Base-by-base conservation (phyloP, 2,329 filamentous ascomycete species). In the Helminthosporium solani region DNA sequence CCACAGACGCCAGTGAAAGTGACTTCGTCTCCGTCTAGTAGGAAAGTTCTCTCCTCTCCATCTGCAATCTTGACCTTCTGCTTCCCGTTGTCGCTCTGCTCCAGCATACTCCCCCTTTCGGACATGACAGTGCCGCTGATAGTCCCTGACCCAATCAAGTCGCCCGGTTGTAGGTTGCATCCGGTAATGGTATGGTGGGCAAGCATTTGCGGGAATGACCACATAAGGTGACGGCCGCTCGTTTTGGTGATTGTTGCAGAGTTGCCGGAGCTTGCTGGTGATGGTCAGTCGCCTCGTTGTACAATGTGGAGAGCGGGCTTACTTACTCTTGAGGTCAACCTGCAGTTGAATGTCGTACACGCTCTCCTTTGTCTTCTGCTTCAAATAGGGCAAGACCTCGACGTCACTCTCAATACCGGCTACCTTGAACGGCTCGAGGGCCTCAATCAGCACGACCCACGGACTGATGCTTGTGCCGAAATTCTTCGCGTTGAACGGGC, bases 401-500 rank as follows among this genome's bases (percentile, higher is more conserved):
- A 73, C 73, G 37, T 81, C 75, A 51, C 82, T 83, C 15, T 75
- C 73, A 2, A 87, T 65, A 5, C 80, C 82, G 7, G 72, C 60
- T 0, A 75, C 71, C 28, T 78, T 73, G 70, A 86, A 87, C 0
- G 83, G 85, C 65, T 87, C 86, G 25, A 94, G 73, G 1, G 88
- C 88, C 63, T 91, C 87, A 25, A 84, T 78, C 11, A 89, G 74
- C 3, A 94, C 86, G 1, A 94, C 81, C 88, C 88, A 94, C 0
- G 87, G 81, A 49, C 83, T 87, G 56, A 94, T 86, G 0, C 81
- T 87, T 0, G 87, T 88, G 3, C 79, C 86, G 61, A 94, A 92
- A 67, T 91, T 92, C 78, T 95, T 94, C 19, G 83, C 78, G 51
- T 88, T 90, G 73, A 94, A 92, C 0, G 88, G 88, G 0, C 89